Base-by-base conservation (phyloP, 1,284 basidiomycete genomes). In the Marasmius oreades region DNA sequence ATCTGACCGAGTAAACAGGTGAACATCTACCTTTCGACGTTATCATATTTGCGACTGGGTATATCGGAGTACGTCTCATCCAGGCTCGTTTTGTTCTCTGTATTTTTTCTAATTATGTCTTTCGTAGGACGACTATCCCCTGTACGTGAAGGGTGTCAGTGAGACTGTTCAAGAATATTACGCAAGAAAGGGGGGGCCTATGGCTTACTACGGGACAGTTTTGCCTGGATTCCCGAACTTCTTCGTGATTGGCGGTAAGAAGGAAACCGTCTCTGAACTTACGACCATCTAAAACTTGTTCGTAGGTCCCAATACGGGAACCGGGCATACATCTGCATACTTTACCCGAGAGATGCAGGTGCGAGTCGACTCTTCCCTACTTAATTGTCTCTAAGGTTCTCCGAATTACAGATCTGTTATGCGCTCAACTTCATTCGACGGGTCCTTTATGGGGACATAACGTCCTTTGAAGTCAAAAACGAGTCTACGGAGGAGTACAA, bases 321-420 rank as follows among this genome's bases (percentile, higher is more conserved):
- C 79, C 0, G 78, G 79, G 0, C 74, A 78, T 57, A 75, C 73
- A 0, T 80, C 79, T 3, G 73, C 76, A 11, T 64, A 80, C 26
- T 77, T 73, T 53, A 69, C 71, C 1, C 72, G 74, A 51, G 79
- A 80, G 57, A 56, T 70, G 1, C 77, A 77, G 68, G 76, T 73
- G 14, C n/a, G n/a, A n/a, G n/a, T n/a, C n/a, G n/a, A n/a, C n/a
- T n/a, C n/a, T n/a, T n/a, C n/a, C n/a, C n/a, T n/a, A n/a, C n/a
- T n/a, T n/a, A n/a, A n/a, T n/a, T n/a, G n/a, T n/a, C n/a, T n/a
- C n/a, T n/a, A n/a, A n/a, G n/a, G n/a, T n/a, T n/a, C n/a, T n/a
- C n/a, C n/a, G n/a, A n/a, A n/a, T n/a, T n/a, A n/a, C n/a, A n/a
- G n/a, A n/a, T n/a, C n/a, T n/a, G n/a, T n/a, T n/a, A n/a, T n/a